Conservation (phyloP, 164 flowering plant genomes). For the Liriodendron chinense region DNA sequence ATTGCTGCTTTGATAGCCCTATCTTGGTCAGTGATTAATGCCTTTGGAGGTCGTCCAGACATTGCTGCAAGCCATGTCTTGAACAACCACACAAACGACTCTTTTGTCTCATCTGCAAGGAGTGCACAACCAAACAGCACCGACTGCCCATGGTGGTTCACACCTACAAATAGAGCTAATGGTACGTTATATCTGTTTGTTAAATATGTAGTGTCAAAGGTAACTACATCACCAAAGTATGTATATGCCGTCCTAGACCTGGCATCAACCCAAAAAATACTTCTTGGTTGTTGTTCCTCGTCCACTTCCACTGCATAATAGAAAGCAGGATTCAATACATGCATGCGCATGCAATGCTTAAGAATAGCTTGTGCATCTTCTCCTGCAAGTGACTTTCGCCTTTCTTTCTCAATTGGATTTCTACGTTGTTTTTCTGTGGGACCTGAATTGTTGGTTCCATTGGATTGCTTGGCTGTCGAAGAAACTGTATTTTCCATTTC, state of each 20-base stretch:
- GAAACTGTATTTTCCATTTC: constrained; percentile 79
- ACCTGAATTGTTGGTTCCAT: constrained; percentile 72
- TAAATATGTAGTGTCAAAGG: constrained; percentile 42
- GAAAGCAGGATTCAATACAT: constrained; percentile 32
- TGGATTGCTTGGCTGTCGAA: constrained; percentile 64
- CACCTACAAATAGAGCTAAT: constrained; percentile 42
- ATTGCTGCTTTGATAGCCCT: constrained; percentile 60
- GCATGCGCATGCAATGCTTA: constrained; percentile 49
- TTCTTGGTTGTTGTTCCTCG: constrained; percentile 31
- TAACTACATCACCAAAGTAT: constrained; percentile 41
- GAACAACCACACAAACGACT: constrained; percentile 79
- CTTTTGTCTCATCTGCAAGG: constrained; percentile 65
- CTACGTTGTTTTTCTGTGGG: constrained; percentile 75
- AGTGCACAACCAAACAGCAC: constrained; percentile 83
- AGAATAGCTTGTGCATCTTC: constrained; percentile 56
- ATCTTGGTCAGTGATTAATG: constrained; percentile 82
- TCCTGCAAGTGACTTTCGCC: constrained; percentile 48
- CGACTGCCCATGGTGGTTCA: constrained; percentile 49
- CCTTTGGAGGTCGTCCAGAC: constrained; percentile 68
- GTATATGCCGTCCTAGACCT: constrained; percentile 30
- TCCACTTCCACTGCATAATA: constrained; percentile 40
- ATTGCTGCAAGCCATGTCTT: constrained; percentile 75
- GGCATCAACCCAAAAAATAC: constrained; percentile 40
- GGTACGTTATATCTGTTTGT: constrained; percentile 33
- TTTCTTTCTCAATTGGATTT: constrained; percentile 63